These are phyloP conservation scores for Phytophthora meadii DNA, from an alignment of 352 stramenopile species.

Conservation along the genomic window DNA sequence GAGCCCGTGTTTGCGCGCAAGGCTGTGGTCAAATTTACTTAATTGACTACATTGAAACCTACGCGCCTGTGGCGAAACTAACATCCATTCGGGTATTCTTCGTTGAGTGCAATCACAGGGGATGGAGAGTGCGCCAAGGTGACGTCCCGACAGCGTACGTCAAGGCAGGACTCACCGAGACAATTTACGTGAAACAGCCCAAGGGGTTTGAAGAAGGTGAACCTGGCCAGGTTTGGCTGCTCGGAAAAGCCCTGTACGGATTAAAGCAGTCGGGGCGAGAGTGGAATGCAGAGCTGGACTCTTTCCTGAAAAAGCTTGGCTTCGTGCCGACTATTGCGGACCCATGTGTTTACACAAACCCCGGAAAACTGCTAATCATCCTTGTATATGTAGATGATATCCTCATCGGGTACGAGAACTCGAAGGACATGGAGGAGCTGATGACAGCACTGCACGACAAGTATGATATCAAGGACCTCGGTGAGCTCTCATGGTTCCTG, in stretches of 20 bases:
- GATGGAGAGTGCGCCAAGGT: not conserved
- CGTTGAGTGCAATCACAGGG: slow-evolving; percentile 3
- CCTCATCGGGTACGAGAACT: no score
- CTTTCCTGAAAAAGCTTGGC: not conserved
- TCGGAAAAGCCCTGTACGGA: slow-evolving; percentile 6
- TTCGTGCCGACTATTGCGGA: no score
- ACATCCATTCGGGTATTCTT: slow-evolving; percentile 9
- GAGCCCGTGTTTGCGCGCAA: not conserved
- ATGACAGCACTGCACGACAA: no score
- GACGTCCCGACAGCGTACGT: slow-evolving; percentile 6
- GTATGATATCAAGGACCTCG: no score
- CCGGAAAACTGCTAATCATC: no score
- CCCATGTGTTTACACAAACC: no score
- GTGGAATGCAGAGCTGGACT: slow-evolving; percentile 5
- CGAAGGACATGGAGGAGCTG: no score
- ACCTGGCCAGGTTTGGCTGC: slow-evolving; percentile 7
- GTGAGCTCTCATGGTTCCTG: no score
- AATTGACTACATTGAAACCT: slow-evolving; percentile 10
- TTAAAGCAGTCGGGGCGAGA: slow-evolving; percentile 10
- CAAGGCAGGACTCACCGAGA: not conserved
- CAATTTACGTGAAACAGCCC: slow-evolving; percentile 9
- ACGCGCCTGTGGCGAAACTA: not conserved
- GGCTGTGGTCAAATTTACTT: slow-evolving; percentile 6
- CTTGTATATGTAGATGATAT: no score
- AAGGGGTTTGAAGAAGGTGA: slow-evolving; percentile 10